These are phyloP conservation scores for Sclerospora graminicola DNA, from an alignment of 352 stramenopile species.

Conservation along the genomic window DNA sequence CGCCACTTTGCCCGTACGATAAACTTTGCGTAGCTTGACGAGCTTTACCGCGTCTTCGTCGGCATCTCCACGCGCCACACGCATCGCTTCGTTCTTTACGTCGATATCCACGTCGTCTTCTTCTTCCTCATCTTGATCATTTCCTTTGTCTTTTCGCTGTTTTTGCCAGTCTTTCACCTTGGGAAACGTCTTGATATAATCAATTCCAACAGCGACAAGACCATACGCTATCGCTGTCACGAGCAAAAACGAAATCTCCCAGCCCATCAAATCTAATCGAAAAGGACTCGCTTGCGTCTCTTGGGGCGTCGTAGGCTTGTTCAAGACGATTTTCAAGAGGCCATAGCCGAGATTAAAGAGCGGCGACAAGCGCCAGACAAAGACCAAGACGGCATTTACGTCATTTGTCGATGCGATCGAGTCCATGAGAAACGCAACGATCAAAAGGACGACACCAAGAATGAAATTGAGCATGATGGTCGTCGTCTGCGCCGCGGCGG, in stretches of 20 bases:
- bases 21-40: constrained; percentile 32
- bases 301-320: constrained; percentile 22
- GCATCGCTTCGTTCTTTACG: constrained; percentile 25
- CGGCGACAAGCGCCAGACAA: constrained; percentile 65
- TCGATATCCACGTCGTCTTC: constrained; percentile 44
- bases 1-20: constrained; percentile 55
- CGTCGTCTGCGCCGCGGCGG: constrained; percentile 56
- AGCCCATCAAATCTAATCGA: constrained; percentile 45
- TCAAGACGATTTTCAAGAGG: constrained; percentile 29
- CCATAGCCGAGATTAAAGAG: constrained; percentile 47
- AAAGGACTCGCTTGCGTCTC: constrained; percentile 40
- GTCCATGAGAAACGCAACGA: constrained; percentile 45
- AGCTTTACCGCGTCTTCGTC: constrained; percentile 31
- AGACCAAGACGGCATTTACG: constrained; percentile 43
- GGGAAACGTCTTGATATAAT: constrained; percentile 33
- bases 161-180: constrained; percentile 29
- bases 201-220: constrained; percentile 19
- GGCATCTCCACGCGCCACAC: constrained; percentile 22
- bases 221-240: constrained; percentile 22
- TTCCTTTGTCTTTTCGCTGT: constrained; percentile 16
- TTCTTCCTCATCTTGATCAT: constrained; percentile 13
- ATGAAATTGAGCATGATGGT: constrained; percentile 68
- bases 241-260: constrained; percentile 46
- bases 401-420: constrained; percentile 34
- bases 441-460: constrained; percentile 46